Evolutionary conservation across 202 grass and related monocot species (phyloP), one percentile per base, ranked within the genome.

Genomic region (Eragrostis tef): DNA sequence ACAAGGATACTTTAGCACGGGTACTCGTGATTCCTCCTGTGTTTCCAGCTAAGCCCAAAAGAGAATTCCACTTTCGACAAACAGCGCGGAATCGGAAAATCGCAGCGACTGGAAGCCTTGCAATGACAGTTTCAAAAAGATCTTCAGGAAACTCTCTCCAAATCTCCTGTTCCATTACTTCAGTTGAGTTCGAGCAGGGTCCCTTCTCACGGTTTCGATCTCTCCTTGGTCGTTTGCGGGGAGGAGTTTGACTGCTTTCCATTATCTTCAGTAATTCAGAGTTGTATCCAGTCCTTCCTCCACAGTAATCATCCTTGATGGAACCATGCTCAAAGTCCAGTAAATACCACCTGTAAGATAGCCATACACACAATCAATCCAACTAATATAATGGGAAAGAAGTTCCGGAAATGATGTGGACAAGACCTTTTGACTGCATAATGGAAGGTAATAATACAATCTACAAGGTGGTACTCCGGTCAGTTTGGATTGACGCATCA

Each of bases 121-220:
- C 84, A 22, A 94, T 78, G 58, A 98, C 90, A 67, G 88, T 88
- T 86, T 93, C 86, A 58, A 91, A 91, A 70, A 98, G 89, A 83
- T 94, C 95, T 79, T 94, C 86, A 27, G 90, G 95, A 61, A 98
- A 93, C 27, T 94, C 89, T 82, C 82, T 93, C 95, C 95, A 98
- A 80, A 98, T 81, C 67, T 91, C 81, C 9, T 76, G 75, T 49
- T 94, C 83, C 92, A 94, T 91, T 64, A 59, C 79, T 88, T 88
- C 69, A 74, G 71, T 61, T 68, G 88, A 82, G 51, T 83, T 80
- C 66, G 81, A 84, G 67, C 63, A 73, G 39, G 74, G 69, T 73
- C 83, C 57, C 65, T 88, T 91, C 50, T 86, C 81, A 24, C 22
- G 81, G 84, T 85, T 92, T 64, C 77, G 87, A 54, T 93, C 77